Evolutionary conservation across 352 stramenopile species (phyloP).

Genomic region (Phytopythium vexans): DNA sequence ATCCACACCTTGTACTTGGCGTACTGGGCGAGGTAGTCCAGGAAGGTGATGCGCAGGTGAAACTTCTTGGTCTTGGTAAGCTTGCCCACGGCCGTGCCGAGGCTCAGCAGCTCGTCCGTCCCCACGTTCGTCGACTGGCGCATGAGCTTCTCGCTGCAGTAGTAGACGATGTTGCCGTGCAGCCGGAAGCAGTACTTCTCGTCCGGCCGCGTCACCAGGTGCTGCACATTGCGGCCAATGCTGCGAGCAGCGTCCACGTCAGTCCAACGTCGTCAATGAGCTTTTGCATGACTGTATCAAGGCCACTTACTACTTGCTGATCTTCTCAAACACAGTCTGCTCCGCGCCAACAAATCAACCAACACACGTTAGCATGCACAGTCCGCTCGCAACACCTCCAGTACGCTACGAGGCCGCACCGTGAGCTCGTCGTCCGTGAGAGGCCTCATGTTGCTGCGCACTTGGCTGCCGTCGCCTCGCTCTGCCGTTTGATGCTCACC

Average conservation of each 20-base stretch:
- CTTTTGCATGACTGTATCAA: too few species aligned
- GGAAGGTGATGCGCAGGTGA: conserved; percentile 96
- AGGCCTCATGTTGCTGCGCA: conserved; percentile 86
- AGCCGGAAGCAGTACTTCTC: conserved; percentile 98
- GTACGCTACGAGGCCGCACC: conserved; percentile 4
- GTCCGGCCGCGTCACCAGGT: conserved; percentile 96
- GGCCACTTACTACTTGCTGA: conserved; percentile 94
- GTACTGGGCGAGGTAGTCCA: conserved; percentile 98
- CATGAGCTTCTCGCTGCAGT: conserved; percentile 97
- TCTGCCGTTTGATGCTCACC: conserved; percentile 14
- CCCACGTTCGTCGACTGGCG: conserved; percentile 94
- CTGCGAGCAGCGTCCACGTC: conserved; percentile 15
- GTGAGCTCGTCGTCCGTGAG: conserved; percentile 98
- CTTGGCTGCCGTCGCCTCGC: conserved; percentile 4
- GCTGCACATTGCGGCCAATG: conserved; percentile 96
- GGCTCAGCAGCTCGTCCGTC: conserved; percentile 93
- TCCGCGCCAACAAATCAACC: not conserved
- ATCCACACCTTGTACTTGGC: conserved; percentile 99
- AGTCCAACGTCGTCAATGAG: not conserved
- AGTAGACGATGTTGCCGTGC: conserved; percentile 97
- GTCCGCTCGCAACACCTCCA: not conserved
- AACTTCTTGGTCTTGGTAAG: conserved; percentile 99
- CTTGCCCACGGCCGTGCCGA: conserved; percentile 98
- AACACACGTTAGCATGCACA: too few species aligned
- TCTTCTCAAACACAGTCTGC: conserved; percentile 96